Evolutionary conservation across 2,329 filamentous ascomycete genomes (phyloP), one percentile per base, ranked within the genome.

Genomic region (Microcera coccophila): DNA sequence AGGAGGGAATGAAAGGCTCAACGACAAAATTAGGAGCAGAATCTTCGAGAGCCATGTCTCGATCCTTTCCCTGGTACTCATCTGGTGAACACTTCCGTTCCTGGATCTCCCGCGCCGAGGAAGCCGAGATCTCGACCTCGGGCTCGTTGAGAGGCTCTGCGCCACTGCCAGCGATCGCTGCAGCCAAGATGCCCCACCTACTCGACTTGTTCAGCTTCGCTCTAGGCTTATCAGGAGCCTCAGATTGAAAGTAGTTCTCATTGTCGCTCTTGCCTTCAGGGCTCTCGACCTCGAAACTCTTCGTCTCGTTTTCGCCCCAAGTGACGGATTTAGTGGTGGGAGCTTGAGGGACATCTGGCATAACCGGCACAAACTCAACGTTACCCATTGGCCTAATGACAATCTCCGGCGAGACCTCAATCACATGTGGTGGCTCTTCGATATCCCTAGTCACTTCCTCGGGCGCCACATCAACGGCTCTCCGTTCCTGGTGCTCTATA

Each of bases 271-370:
- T 64, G n/a, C 54, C 54, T 34, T 78, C 76, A 5, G 81, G 76
- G 39, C 75, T 82, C 45, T 79, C 77, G 10, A 78, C 71, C 37
- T 82, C 77, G 47, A 80, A 85, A 45, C 79, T 76, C 58, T 83
- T 79, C 4, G 76, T 83, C 56, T 81, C 72, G 49, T 82, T 82
- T 46, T 81, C 70, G 10, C 79, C 82, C 81, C 80, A 85, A 11
- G 73, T 81, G 4, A 85, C 81, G 32, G 67, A 73, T 52, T 82
- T 83, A 5, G 76, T 70, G 5, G 67, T 21, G 9, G 57, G 32
- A 16, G 28, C 35, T 29, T 48, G 39, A 26, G 43, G 43, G 14
- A n/a, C 43, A 2, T 8, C 15, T n/a, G 29, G 29, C 7, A 12
- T 7, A 26, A 7, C 12, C n/a, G 15, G 12, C 8, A 52, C 42